Percentiles rank a stretch among this genome's conserved stretches.
Evolutionary conservation across 495 filamentous ascomycete species (phyloP).

Genomic region (Xylaria flabelliformis): DNA sequence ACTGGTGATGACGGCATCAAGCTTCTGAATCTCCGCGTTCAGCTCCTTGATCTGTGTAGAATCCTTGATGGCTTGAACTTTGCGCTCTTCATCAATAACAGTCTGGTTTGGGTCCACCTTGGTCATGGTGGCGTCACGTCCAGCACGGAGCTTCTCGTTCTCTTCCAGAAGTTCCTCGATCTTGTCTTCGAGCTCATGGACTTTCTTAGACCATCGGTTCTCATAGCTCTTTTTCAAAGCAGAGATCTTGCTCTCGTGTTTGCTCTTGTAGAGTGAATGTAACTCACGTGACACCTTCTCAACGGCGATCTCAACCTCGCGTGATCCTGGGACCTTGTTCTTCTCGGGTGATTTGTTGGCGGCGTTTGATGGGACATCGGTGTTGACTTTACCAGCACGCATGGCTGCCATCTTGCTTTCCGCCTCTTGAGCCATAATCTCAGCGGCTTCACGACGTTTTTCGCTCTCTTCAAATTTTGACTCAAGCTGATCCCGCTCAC

Average conservation of each 20-base stretch:
- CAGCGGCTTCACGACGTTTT: conserved; percentile 67
- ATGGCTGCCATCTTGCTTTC: conserved; percentile 75
- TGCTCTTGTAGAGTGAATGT: conserved; percentile 91
- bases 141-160: conserved; percentile 72
- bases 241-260: conserved; percentile 93
- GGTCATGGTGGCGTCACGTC: conserved; percentile 69
- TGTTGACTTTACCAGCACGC: conserved; percentile 57
- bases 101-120: conserved; percentile 58
- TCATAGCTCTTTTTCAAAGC: conserved; percentile 97
- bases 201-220: conserved; percentile 82
- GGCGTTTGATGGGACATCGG: conserved; percentile 41
- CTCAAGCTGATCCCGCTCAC: conserved; percentile 74
- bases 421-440: conserved; percentile 70
- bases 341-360: conserved; percentile 38
- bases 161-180: conserved; percentile 71
- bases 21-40: conserved; percentile 70
- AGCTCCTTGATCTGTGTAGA: conserved; percentile 62
- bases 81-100: conserved; percentile 55
- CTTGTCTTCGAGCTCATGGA: conserved; percentile 73
- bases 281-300: conserved; percentile 88
- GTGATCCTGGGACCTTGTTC: conserved; percentile 37
- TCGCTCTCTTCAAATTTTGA: conserved; percentile 77
- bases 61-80: conserved; percentile 56
- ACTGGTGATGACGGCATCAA: conserved; percentile 70
- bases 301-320: conserved; percentile 84